These are phyloP conservation scores for Fusarium keratoplasticum DNA, from an alignment of 2,329 filamentous ascomycete genomes.

Conservation along the genomic window DNA sequence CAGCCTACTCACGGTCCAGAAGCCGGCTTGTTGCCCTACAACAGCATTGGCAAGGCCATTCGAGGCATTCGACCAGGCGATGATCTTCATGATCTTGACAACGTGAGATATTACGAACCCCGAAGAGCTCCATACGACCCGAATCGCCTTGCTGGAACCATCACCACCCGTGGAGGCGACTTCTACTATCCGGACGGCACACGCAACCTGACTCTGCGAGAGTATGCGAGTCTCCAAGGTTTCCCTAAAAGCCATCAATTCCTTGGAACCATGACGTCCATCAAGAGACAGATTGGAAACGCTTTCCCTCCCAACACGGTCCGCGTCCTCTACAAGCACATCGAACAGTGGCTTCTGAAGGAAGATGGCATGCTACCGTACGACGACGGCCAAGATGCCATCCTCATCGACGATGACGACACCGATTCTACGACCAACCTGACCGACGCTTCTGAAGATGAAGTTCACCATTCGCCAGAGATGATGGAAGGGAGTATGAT, in stretches of 20 bases:
- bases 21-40: slow-evolving; percentile 54
- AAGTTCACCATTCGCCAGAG: slow-evolving; percentile 27
- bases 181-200: slow-evolving; percentile 75
- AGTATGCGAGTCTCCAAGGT: slow-evolving; percentile 76
- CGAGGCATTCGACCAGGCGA: slow-evolving; percentile 47
- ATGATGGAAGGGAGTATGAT: slow-evolving; percentile 41
- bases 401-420: slow-evolving; percentile 43
- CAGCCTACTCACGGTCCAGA: slow-evolving; percentile 65
- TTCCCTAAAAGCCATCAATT: slow-evolving; percentile 75
- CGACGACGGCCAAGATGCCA: slow-evolving; percentile 30
- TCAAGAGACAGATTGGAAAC: slow-evolving; percentile 79
- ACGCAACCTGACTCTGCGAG: slow-evolving; percentile 73
- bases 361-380: slow-evolving; percentile 53
- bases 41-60: slow-evolving; percentile 59
- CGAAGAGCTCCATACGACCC: slow-evolving; percentile 57
- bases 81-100: slow-evolving; percentile 54
- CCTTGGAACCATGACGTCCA: slow-evolving; percentile 50
- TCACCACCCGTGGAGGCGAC: slow-evolving; percentile 72
- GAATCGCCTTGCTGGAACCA: slow-evolving; percentile 63
- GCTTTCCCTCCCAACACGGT: slow-evolving; percentile 76
- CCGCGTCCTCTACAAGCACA: slow-evolving; percentile 60
- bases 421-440: slow-evolving; percentile 25
- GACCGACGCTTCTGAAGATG: slow-evolving; percentile 7
- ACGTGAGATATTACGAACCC: slow-evolving; percentile 43
- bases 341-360: slow-evolving; percentile 58